phyloP scores from a whole-genome alignment of 257 asterid species.

The Jaltomata sinuosa region DNA sequence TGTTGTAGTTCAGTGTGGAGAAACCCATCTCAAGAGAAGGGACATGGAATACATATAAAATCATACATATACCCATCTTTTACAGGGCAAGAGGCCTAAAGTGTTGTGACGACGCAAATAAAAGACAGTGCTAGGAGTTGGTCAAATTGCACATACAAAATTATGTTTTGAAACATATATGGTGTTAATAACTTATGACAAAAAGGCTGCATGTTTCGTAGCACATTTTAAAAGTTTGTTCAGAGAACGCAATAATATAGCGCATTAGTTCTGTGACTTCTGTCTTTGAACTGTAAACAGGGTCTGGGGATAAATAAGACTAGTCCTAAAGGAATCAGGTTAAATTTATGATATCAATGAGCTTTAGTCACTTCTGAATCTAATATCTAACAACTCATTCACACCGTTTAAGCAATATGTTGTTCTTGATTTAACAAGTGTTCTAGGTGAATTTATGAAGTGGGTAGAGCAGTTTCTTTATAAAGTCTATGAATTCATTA shows the following conservation, averaged over 20 bases:
- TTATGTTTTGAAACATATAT: not conserved
- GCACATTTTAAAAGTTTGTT: not conserved
- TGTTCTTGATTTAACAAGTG: too few relatives aligned
- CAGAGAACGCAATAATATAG: not conserved
- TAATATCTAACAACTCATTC: not conserved
- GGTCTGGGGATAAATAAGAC: not conserved
- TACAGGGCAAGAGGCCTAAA: not conserved
- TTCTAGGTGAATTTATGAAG: too few relatives aligned
- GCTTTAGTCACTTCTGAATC: not conserved
- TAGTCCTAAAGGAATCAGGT: not conserved
- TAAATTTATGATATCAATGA: not conserved
- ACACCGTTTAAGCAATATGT: not conserved
- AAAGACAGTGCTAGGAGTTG: not conserved
- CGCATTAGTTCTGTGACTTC: not conserved
- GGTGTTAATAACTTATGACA: not conserved
- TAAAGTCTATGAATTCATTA: too few relatives aligned
- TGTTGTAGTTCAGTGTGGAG: not conserved
- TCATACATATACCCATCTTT: not conserved
- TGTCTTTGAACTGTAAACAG: not conserved
- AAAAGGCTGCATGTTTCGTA: not conserved
- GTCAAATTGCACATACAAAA: not conserved
- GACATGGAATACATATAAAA: not conserved
- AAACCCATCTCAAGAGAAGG: not conserved
- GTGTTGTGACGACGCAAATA: not conserved
- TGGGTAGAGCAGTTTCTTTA: too few relatives aligned